Conservation (phyloP, 2,329 filamentous ascomycete genomes). For the Diplocarpon rosae region DNA sequence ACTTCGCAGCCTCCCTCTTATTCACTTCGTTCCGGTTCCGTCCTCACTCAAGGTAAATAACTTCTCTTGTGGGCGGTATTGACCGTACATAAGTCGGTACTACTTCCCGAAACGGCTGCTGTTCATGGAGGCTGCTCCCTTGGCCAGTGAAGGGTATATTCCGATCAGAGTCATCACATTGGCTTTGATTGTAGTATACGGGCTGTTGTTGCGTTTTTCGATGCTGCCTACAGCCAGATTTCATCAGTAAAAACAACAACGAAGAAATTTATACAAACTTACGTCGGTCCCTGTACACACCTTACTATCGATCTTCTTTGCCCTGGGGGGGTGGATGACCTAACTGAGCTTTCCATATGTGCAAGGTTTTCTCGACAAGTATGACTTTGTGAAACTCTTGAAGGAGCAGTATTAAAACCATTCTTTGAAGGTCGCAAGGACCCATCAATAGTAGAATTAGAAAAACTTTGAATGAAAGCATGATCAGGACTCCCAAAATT, state of each 20-base stretch:
- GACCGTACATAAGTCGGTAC: slow-evolving; percentile 3
- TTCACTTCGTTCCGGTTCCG: no score
- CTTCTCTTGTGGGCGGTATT: background rate
- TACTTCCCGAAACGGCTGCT: background rate
- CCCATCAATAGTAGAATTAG: slow-evolving; percentile 23
- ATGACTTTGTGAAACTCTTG: slow-evolving; percentile 14
- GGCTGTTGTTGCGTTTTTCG: slow-evolving; percentile 7
- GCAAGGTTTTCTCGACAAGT: slow-evolving; percentile 9
- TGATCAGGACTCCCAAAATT: slow-evolving; percentile 16
- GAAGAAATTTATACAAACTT: slow-evolving; percentile 12
- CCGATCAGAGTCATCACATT: background rate
- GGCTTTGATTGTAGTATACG: slow-evolving; percentile 1
- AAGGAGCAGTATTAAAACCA: slow-evolving; percentile 16
- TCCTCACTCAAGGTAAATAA: background rate
- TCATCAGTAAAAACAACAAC: slow-evolving; percentile 13
- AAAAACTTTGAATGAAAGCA: slow-evolving; percentile 22
- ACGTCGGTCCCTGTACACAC: slow-evolving; percentile 21
- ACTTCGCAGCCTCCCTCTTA: no score
- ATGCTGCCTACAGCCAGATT: slow-evolving; percentile 6
- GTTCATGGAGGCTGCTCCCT: background rate
- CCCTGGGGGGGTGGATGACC: slow-evolving; percentile 12
- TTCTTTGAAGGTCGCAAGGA: slow-evolving; percentile 12
- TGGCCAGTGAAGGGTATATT: background rate
- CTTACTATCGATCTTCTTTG: slow-evolving; percentile 20
- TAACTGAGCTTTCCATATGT: slow-evolving; percentile 14